Conservation (phyloP, 306 rosid species). For the Delonix regia region DNA sequence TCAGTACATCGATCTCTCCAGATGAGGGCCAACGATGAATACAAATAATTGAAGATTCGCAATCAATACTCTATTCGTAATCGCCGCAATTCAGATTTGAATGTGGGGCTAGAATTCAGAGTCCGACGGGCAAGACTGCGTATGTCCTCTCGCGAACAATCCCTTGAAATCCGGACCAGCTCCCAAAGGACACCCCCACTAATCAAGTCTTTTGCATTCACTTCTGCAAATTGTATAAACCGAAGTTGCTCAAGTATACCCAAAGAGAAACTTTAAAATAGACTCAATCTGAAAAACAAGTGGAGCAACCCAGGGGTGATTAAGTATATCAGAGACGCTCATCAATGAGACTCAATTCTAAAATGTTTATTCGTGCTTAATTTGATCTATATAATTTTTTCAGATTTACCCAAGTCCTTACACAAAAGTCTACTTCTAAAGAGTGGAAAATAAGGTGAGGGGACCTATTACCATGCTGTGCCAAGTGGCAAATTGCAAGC, state of each 20-base stretch:
- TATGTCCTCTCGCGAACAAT: constrained; percentile 94
- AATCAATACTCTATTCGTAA: constrained; percentile 70
- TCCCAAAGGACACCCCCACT: constrained; percentile 99
- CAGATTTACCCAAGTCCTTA: neutral
- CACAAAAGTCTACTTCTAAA: neutral
- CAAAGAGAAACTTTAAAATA: neutral
- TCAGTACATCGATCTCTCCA: constrained; percentile 32
- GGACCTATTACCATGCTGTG: constrained; percentile 78
- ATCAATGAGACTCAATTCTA: neutral
- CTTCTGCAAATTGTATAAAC: constrained; percentile 59
- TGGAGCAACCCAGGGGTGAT: neutral
- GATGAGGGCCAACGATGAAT: constrained; percentile 26
- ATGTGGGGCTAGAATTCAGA: constrained; percentile 66
- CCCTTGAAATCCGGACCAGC: constrained; percentile 92
- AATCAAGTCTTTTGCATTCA: constrained; percentile 92
- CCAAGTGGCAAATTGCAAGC: constrained; percentile 97
- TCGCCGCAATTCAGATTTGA: constrained; percentile 81
- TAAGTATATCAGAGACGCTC: neutral
- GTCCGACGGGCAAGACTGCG: constrained; percentile 85
- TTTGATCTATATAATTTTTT: neutral
- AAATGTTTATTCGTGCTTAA: neutral
- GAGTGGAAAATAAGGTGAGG: constrained; percentile 23
- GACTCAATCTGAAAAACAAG: neutral
- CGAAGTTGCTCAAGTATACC: constrained; percentile 8
- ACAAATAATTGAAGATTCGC: constrained; percentile 7